Evolutionary conservation across 108 stramenopile species (phyloP).

Genomic region (Phaeodactylum tricornutum): DNA sequence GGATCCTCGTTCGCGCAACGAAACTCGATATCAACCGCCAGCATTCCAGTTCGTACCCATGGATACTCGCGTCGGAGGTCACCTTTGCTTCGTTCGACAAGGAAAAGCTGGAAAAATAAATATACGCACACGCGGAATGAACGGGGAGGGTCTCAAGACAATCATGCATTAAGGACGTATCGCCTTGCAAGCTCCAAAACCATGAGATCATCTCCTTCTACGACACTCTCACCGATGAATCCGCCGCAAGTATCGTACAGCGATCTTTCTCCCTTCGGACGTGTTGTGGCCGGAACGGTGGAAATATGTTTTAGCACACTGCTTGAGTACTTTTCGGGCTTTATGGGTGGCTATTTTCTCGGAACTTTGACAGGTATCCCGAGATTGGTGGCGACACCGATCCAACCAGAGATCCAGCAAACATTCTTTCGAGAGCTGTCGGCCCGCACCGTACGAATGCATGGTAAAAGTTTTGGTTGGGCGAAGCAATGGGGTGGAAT

Average conservation of each 20-base stretch:
- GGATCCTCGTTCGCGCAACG: too few relatives aligned
- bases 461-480: constrained; percentile 37
- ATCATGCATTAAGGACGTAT: too few relatives aligned
- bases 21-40: too few relatives aligned
- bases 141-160: too few relatives aligned
- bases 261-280: constrained; percentile 48
- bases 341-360: constrained; percentile 39
- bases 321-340: constrained; percentile 49
- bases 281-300: constrained; percentile 41
- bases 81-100: too few relatives aligned
- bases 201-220: too few relatives aligned
- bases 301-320: constrained; percentile 39
- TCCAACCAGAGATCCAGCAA: constrained; percentile 3
- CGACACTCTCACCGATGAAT: neutral
- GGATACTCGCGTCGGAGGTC: too few relatives aligned
- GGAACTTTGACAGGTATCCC: constrained; percentile 46
- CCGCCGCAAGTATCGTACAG: constrained; percentile 3
- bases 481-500: constrained; percentile 48
- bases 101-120: too few relatives aligned
- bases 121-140: too few relatives aligned
- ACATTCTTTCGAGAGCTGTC: constrained; percentile 16
- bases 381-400: constrained; percentile 12
- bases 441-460: constrained; percentile 26
- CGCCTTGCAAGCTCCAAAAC: too few relatives aligned
- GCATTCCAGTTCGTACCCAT: too few relatives aligned